Base-by-base conservation (phyloP, 2,329 filamentous ascomycete genomes). In the Mycosphaerella arachidis region DNA sequence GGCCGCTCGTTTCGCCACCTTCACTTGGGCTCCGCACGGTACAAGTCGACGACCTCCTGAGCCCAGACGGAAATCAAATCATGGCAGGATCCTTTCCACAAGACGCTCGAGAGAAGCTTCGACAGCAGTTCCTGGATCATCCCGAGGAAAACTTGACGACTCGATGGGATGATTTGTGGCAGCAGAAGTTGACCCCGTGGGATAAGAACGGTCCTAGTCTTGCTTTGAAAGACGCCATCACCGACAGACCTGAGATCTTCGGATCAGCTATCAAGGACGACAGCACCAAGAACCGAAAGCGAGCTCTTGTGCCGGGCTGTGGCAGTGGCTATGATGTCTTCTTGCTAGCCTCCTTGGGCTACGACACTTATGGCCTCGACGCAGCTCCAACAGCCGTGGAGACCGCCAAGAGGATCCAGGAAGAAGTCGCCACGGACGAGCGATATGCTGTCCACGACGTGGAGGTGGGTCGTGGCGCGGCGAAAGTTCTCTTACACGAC, bases 281-380 rank as follows among this genome's bases (percentile, higher is more conserved):
- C 33, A 55, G 57, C 10, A 57, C 37, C 10, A 55, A 57, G 18
- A 54, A 60, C 68, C 77, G 73, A 58, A 83, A 82, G 67, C 79
- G 78, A 58, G 91, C 87, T 1, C 78, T 95, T 8, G 88, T 96
- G 0, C 89, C 91, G 0, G 91, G 91, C 5, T 96, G 91, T 74
- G 92, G 91, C 0, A 83, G 84, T 51, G 92, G 91, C 5, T 88
- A 94, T 70, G 92, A 96, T 75, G 89, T 91, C 1, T 79, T 91
- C 9, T 79, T 96, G 40, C 81, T 96, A 48, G 84, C 86, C 53
- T 84, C 84, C 9, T 84, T 87, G 69, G 91, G 91, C 1, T 94
- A 90, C 72, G 88, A 95, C 74, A 85, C 86, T 1, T 86, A 84
- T 68, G 92, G 90, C 0, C 75, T 96, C 1, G 91, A 95, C 71